These are phyloP conservation scores for Rhipidocladum racemiflorum DNA, from an alignment of 176 grass and related monocot species.

Conservation along the genomic window DNA sequence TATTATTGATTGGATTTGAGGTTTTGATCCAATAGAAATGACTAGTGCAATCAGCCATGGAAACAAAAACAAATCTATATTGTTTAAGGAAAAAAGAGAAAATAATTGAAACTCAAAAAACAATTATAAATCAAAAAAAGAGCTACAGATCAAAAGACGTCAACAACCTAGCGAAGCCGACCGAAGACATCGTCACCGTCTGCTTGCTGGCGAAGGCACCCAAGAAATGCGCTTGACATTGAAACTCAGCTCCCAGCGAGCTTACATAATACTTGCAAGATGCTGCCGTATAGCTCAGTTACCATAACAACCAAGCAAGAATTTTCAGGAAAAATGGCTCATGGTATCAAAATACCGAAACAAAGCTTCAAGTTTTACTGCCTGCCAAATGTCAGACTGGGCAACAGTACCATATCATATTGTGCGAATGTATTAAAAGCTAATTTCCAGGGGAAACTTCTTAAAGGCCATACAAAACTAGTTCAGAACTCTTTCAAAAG, in stretches of 20 bases:
- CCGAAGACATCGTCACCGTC: too few species aligned
- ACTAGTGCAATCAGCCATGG: too few species aligned
- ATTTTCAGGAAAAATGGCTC: neutral
- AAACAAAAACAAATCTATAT: neutral
- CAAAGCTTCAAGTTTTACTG: neutral
- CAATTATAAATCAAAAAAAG: too few species aligned
- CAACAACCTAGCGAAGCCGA: neutral
- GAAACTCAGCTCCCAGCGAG: neutral
- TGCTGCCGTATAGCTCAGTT: neutral
- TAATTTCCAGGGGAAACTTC: neutral
- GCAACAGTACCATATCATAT: neutral
- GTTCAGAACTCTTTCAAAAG: neutral
- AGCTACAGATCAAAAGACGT: too few species aligned
- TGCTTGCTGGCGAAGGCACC: neutral
- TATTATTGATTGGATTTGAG: too few species aligned
- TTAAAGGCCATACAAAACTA: neutral
- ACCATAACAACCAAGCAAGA: neutral
- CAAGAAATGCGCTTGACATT: neutral
- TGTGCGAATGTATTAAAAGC: slow-evolving; percentile 4
- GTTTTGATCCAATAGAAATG: too few species aligned
- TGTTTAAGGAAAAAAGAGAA: neutral
- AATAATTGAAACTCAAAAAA: too few species aligned
- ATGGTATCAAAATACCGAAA: neutral
- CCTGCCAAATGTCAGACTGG: neutral
- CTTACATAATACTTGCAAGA: neutral